Conservation (phyloP, 148 eudicot genomes). For the Vaccinium darrowii region DNA sequence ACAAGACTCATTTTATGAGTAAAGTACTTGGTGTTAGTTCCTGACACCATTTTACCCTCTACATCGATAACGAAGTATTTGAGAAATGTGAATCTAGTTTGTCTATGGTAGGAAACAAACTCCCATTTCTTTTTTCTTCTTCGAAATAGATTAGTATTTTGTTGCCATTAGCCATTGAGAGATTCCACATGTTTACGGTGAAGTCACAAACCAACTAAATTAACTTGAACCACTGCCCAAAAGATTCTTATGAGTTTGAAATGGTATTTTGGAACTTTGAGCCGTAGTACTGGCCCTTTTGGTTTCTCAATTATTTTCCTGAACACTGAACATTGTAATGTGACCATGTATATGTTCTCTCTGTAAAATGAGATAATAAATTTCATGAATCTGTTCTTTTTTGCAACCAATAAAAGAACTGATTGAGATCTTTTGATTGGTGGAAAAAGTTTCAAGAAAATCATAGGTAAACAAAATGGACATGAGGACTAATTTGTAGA, state of each 20-base stretch:
- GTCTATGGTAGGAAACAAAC: neutral
- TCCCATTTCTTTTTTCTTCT: neutral
- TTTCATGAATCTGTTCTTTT: neutral
- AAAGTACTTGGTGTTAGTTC: neutral
- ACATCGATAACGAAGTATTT: neutral
- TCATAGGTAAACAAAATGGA: neutral
- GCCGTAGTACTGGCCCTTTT: neutral
- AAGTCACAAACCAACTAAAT: neutral
- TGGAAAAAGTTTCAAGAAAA: neutral
- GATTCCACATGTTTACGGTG: neutral
- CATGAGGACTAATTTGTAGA: neutral
- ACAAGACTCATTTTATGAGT: neutral
- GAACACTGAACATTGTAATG: neutral
- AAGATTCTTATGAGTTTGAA: neutral
- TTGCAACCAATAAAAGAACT: neutral
- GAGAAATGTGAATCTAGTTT: neutral
- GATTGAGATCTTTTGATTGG: neutral
- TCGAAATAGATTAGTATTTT: neutral
- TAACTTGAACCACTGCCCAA: neutral
- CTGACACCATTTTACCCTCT: neutral
- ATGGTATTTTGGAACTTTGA: neutral
- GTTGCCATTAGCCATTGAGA: neutral
- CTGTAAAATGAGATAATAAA: neutral
- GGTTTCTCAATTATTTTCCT: neutral
- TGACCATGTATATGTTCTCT: neutral